These are phyloP conservation scores for Hypoxylon sp. DNA, from an alignment of 2,329 filamentous ascomycete species.

Conservation along the genomic window DNA sequence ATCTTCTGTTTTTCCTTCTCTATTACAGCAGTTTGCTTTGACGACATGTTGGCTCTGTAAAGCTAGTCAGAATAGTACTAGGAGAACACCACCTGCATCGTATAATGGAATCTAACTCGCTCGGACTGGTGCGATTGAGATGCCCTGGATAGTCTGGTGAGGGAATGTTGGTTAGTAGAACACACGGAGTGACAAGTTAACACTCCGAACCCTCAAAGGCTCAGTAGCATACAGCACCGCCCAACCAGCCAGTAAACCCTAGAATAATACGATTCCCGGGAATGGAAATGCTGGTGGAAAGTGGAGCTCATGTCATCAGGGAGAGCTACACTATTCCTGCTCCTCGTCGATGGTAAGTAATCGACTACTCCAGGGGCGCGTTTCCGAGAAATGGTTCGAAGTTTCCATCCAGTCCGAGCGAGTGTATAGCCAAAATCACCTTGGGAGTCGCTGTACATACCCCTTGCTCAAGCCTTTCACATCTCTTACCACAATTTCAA, in stretches of 20 bases:
- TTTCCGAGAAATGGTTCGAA: slow-evolving; percentile 8
- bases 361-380: background rate
- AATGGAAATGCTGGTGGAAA: too few relatives aligned
- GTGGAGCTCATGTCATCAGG: too few relatives aligned
- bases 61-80: slow-evolving; percentile 40
- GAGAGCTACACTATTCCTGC: too few relatives aligned
- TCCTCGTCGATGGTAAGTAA: too few relatives aligned
- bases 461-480: slow-evolving; percentile 91
- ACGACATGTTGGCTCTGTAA: slow-evolving; percentile 58
- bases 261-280: too few relatives aligned
- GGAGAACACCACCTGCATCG: slow-evolving; percentile 3
- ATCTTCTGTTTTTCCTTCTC: slow-evolving; percentile 84
- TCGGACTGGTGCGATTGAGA: slow-evolving; percentile 30
- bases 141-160: background rate
- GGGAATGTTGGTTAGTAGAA: too few relatives aligned
- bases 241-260: background rate
- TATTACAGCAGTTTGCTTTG: slow-evolving; percentile 58
- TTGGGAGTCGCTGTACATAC: slow-evolving; percentile 97
- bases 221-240: too few relatives aligned
- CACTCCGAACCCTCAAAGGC: too few relatives aligned
- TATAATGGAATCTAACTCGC: slow-evolving; percentile 39
- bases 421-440: slow-evolving; percentile 63
- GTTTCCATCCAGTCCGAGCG: slow-evolving; percentile 39
- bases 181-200: too few relatives aligned
- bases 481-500: slow-evolving; percentile 89